These are phyloP conservation scores for Ascoidea rubescens DNA, from an alignment of 805 yeast genomes.

Conservation along the genomic window DNA sequence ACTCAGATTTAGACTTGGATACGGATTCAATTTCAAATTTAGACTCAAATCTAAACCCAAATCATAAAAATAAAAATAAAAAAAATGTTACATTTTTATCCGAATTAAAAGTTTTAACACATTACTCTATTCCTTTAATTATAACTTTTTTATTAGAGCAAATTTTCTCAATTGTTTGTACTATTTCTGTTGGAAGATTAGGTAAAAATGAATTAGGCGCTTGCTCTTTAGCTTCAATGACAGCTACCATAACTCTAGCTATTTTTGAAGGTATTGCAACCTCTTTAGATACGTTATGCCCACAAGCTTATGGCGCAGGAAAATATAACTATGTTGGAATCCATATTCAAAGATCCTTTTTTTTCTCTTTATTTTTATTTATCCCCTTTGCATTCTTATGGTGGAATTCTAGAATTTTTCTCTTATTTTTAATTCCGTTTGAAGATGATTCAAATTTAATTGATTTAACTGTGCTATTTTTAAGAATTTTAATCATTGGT, in stretches of 20 bases:
- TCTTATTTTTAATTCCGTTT: slow-evolving; percentile 18
- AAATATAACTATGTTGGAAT: slow-evolving; percentile 55
- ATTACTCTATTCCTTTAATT: slow-evolving; percentile 33
- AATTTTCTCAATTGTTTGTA: slow-evolving; percentile 66
- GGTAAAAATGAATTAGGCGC: slow-evolving; percentile 77
- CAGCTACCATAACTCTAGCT: slow-evolving; percentile 69
- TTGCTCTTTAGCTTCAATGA: slow-evolving; percentile 72
- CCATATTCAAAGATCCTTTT: slow-evolving; percentile 59
- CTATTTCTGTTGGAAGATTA: slow-evolving; percentile 71
- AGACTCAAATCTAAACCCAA: background rate
- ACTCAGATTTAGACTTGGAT: slow-evolving; percentile 3
- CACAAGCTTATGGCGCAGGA: slow-evolving; percentile 79
- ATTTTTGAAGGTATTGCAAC: slow-evolving; percentile 75
- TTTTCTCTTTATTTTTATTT: slow-evolving; percentile 40
- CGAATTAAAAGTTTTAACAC: slow-evolving; percentile 21
- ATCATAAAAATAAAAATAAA: background rate
- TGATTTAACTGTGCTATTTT: slow-evolving; percentile 39
- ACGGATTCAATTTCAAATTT: slow-evolving; percentile 1
- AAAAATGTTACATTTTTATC: slow-evolving; percentile 20
- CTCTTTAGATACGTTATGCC: slow-evolving; percentile 68
- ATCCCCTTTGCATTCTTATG: slow-evolving; percentile 44
- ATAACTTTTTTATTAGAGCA: slow-evolving; percentile 50
- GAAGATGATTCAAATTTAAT: slow-evolving; percentile 48
- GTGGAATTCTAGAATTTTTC: slow-evolving; percentile 40
- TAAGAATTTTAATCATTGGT: slow-evolving; percentile 47